Base-by-base conservation (phyloP, 176 grass and related monocot species). In the Aegilops sharonensis region DNA sequence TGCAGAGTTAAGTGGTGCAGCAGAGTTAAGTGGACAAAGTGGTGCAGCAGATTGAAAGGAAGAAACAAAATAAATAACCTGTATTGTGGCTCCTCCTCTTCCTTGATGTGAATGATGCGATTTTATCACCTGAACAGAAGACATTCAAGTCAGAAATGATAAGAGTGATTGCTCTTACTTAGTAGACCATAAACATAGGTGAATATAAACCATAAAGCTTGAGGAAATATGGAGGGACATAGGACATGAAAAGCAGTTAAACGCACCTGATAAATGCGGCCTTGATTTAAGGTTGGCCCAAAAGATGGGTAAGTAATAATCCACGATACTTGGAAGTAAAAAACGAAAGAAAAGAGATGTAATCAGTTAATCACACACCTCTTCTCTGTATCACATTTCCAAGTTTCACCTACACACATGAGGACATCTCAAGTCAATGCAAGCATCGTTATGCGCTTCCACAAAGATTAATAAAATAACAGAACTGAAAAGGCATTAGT, bases 11-110 rank as follows among this genome's bases (percentile, higher is more conserved):
- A 20, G 32, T 68, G 45, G 34, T 79, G 66, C 21, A 5, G 27
- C 14, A 72, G 4, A 75, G 27, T 27, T 27, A 27, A 27, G 27
- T 27, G 27, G 27, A 27, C 27, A 27, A 30, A 20, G 32, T 68
- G 45, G 34, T 79, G 66, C 21, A 5, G 27, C 14, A 72, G 4
- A 75, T 68, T 75, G 21, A 56, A 86, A 84, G 8, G 27, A 68
- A 29, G 4, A 40, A 64, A 84, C 68, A 48, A 54, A 75, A 72
- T 56, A 78, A 47, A n/a, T 45, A 14, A 95, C 90, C 90, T 95
- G 93, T 89, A 95, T 92, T 43, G 90, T 95, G 6, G 93, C 93
- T 71, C 90, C 93, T 84, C 93, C 93, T 91, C 93, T 95, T 89
- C 93, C 93, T 89, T 92, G 93, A 69, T 86, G 86, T 4, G 93